These are phyloP conservation scores for Marchantia polymorpha DNA, from an alignment of 225 moss, liverwort and hornwort genomes.

Conservation along the genomic window DNA sequence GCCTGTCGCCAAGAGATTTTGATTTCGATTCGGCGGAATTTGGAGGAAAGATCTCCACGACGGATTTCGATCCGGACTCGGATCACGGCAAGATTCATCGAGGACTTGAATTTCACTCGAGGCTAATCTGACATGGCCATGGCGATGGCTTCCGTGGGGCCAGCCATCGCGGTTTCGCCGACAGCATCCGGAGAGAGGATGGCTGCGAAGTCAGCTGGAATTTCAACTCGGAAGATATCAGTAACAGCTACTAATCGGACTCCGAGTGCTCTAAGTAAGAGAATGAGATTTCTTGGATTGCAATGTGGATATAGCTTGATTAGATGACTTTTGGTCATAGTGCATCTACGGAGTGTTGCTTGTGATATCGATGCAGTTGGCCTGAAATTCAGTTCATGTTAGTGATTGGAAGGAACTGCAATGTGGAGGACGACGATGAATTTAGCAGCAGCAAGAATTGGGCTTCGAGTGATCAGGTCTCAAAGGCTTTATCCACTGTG, in stretches of 20 bases:
- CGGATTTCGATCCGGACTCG: not conserved
- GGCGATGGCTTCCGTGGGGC: not conserved
- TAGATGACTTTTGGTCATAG: not conserved
- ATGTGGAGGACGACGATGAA: not conserved
- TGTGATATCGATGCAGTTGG: not conserved
- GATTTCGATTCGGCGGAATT: not conserved
- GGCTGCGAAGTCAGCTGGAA: not conserved
- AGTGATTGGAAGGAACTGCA: not conserved
- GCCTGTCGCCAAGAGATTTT: not conserved
- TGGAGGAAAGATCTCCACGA: not conserved
- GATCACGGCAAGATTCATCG: not conserved
- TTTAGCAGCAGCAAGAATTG: not conserved
- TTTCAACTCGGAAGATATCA: not conserved
- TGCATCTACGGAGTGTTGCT: not conserved
- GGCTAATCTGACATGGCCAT: not conserved
- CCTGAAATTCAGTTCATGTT: not conserved
- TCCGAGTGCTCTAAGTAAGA: not conserved
- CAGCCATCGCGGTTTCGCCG: not conserved
- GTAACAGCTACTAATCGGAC: not conserved
- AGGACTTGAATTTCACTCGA: not conserved
- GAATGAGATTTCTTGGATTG: too few relatives aligned
- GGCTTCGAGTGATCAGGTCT: constrained; percentile 4
- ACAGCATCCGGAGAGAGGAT: not conserved
- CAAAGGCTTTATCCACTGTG: constrained; percentile 17
- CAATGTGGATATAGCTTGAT: too few relatives aligned